Evolutionary conservation across 371 early-diverging fungal genomes (phyloP), one percentile per base, ranked within the genome.

Genomic region (Agmasoma carcini): DNA sequence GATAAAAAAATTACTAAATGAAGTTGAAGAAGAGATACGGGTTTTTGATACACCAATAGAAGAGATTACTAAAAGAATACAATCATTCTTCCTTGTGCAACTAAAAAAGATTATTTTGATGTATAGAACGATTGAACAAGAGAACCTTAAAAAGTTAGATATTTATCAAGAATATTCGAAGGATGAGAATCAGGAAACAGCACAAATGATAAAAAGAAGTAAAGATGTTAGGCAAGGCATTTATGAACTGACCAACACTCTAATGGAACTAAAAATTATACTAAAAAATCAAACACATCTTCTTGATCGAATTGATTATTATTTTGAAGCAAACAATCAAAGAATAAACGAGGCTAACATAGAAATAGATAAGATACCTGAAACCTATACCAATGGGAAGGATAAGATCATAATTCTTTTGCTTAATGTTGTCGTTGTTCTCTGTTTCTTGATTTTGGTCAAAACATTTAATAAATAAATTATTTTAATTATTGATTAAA

Each of bases 291-390:
- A 67, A 34, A 43, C 47, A 15, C 30, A 19, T 17, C 43, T 31
- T 44, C 61, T 72, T 23, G 72, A 72, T 48, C 55, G 62, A 45
- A 33, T 72, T 14, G 72, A 72, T 25, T 46, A 57, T 15, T 56
- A 49, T 44, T 55, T 66, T 33, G 65, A 63, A 17, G 40, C 20
- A 9, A 34, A 58, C 22, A 63, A 64, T 48, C 33, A 23, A 20
- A 48, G 66, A 59, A n/a, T 69, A n/a, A 57, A 67, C 2, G 34
- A 51, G 7, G 52, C 68, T 7, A 64, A 63, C 34, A 50, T 55
- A 9, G 70, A 69, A 45, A 15, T 72, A 26, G 50, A 31, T 20
- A 55, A 66, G 31, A 50, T 69, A 15, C 58, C 64, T 1, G 34
- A 34, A 9, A 48, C 25, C 0, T 41, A 47, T 33, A 27, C 17